Evolutionary conservation across 176 grass and related monocot species (phyloP), one percentile per base, ranked within the genome.

Genomic region (Thalia dealbata): DNA sequence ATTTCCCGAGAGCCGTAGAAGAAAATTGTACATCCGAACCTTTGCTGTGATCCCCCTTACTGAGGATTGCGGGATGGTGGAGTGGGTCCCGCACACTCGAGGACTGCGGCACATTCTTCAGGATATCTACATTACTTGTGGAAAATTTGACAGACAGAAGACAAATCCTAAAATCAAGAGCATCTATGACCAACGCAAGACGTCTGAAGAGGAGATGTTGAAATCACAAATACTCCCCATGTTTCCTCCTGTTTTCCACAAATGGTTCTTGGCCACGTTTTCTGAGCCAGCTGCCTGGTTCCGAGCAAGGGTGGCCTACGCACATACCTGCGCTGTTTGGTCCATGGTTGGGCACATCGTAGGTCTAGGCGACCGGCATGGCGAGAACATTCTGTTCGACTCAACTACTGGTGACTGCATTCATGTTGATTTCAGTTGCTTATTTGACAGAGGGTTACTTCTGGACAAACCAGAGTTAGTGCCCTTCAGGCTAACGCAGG

Each of bases 291-390:
- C 95, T 50, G 87, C 95, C 55, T 97, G 95, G 90, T 92, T 97
- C 61, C 87, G 87, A 84, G 90, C 85, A 45, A 92, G 95, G 68
- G 67, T 92, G 72, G 89, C 95, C 45, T 97, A 92, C 67, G 95
- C 95, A 0, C 95, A 92, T 76, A 91, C 95, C 21, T 84, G 87
- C 0, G 95, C 95, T 22, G 95, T 92, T 16, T 97, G 95, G 95
- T 97, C 95, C 11, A 97, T 97, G 95, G 95, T 92, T 48, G 95
- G 93, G 50, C 95, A 97, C 76, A 97, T 97, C 62, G 95, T 97
- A 21, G 90, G 95, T 29, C 90, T 97, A 21, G 93, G 93, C 44
- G 93, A 97, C 51, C 83, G 89, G 44, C 93, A 97, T 68, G 93
- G 93, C 3, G 93, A 92, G 51, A 97, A 97, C 78, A 97, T 97